These are phyloP conservation scores for Alnus glutinosa DNA, from an alignment of 306 rosid genomes.

Conservation along the genomic window DNA sequence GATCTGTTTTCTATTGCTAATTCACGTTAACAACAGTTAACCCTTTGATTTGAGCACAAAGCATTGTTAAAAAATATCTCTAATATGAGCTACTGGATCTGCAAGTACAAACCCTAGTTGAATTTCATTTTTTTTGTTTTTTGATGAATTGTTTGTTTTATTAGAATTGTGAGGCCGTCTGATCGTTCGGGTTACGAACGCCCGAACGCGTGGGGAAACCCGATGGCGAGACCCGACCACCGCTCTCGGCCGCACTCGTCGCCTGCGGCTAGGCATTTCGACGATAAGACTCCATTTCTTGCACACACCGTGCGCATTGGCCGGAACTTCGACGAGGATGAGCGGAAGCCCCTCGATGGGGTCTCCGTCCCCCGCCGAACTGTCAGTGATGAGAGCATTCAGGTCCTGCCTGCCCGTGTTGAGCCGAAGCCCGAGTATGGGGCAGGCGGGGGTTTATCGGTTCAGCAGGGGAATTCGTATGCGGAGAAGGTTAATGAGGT, in stretches of 20 bases:
- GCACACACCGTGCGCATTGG: constrained; percentile 73
- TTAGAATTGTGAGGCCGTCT: constrained; percentile 60
- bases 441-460: constrained; percentile 49
- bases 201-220: constrained; percentile 66
- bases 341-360: constrained; percentile 89
- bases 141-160: neutral
- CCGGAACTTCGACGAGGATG: constrained; percentile 95
- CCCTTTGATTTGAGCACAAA: neutral
- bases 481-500: constrained; percentile 58
- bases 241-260: constrained; percentile 90
- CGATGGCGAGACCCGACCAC: constrained; percentile 68
- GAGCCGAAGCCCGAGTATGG: constrained; percentile 61
- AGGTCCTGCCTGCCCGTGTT: constrained; percentile 38
- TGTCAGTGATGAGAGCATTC: constrained; percentile 69
- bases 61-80: neutral
- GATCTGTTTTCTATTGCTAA: neutral
- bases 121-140: neutral
- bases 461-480: constrained; percentile 56
- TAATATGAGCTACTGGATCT: constrained; percentile 32
- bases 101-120: constrained; percentile 16
- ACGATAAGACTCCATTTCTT: constrained; percentile 73
- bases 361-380: constrained; percentile 64
- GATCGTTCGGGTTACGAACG: constrained; percentile 83
- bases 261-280: constrained; percentile 73
- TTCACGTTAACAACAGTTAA: neutral